Percentiles rank a stretch among this genome's conserved stretches.
phyloP scores from a whole-genome alignment of 139 green algal genomes.

The Coelastrella sp. region DNA sequence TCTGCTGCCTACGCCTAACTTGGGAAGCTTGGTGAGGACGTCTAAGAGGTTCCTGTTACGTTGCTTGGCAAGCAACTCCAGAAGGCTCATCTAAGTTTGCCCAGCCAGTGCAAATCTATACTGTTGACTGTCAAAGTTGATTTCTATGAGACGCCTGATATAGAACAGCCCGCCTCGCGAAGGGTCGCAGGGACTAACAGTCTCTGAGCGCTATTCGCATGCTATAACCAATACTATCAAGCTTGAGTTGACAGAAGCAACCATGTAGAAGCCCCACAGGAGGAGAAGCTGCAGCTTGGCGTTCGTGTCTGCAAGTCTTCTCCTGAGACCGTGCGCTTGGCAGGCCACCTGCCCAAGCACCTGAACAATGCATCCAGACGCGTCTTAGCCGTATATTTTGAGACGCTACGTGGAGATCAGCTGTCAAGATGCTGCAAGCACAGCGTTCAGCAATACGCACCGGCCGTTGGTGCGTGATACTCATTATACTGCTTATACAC shows the following conservation, averaged over 20 bases:
- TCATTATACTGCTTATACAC: not conserved
- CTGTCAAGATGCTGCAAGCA: constrained; percentile 22
- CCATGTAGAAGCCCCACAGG: too few relatives aligned
- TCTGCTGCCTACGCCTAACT: constrained; percentile 41
- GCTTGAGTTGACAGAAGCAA: too few relatives aligned
- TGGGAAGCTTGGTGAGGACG: constrained; percentile 37
- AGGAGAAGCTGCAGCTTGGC: not conserved
- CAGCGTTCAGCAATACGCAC: not conserved
- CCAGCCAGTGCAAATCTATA: too few relatives aligned
- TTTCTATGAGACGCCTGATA: not conserved
- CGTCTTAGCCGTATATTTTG: not conserved
- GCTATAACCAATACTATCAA: too few relatives aligned
- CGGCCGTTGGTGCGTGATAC: not conserved
- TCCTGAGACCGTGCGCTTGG: not conserved
- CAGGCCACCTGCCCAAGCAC: not conserved
- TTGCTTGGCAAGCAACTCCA: constrained; percentile 46
- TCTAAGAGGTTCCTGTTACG: constrained; percentile 25
- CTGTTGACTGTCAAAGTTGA: not conserved
- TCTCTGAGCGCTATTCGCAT: too few relatives aligned
- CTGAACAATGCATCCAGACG: not conserved
- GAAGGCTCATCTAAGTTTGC: constrained; percentile 55
- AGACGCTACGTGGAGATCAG: not conserved
- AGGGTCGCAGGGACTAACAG: too few relatives aligned
- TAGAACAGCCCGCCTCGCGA: too few relatives aligned
- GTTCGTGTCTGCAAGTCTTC: not conserved